Percentiles rank a stretch among this genome's conserved stretches.
Evolutionary conservation across 2,329 filamentous ascomycete genomes (phyloP).

Genomic region (Hypocreales sp.): DNA sequence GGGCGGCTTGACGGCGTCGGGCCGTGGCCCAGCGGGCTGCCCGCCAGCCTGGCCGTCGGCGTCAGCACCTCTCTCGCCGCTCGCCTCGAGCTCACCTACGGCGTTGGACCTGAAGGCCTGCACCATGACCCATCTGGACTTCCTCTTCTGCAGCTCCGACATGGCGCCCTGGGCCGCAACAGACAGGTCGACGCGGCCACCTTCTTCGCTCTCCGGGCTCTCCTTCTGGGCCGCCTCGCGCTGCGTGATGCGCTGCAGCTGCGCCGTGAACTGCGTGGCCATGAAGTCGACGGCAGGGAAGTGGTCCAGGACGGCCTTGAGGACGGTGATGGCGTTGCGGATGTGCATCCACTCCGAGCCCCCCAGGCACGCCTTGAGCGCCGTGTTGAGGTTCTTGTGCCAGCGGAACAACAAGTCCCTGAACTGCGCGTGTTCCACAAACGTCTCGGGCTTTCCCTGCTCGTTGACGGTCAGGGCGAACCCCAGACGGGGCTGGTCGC

Average conservation of each 20-base stretch:
- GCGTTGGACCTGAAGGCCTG: slow-evolving; percentile 55
- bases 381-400: slow-evolving; percentile 69
- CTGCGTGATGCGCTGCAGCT: slow-evolving; percentile 50
- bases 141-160: slow-evolving; percentile 51
- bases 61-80: background rate
- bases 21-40: slow-evolving; percentile 7
- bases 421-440: slow-evolving; percentile 76
- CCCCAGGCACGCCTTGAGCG: slow-evolving; percentile 67
- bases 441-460: slow-evolving; percentile 48
- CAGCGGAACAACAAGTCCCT: slow-evolving; percentile 75
- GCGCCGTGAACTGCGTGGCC: slow-evolving; percentile 49
- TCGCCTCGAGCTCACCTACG: slow-evolving; percentile 22
- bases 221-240: slow-evolving; percentile 39
- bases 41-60: slow-evolving; percentile 8
- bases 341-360: slow-evolving; percentile 95
- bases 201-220: slow-evolving; percentile 32
- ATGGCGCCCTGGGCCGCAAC: slow-evolving; percentile 58
- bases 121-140: slow-evolving; percentile 56
- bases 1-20: slow-evolving; percentile 13
- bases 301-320: slow-evolving; percentile 64
- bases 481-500: slow-evolving; percentile 48
- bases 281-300: slow-evolving; percentile 89
- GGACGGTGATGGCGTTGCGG: slow-evolving; percentile 79
- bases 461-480: slow-evolving; percentile 62
- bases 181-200: slow-evolving; percentile 56